Percentiles rank a stretch among this genome's conserved stretches.
phyloP scores from a whole-genome alignment of 352 stramenopile species.

The Pythium graminicola region DNA sequence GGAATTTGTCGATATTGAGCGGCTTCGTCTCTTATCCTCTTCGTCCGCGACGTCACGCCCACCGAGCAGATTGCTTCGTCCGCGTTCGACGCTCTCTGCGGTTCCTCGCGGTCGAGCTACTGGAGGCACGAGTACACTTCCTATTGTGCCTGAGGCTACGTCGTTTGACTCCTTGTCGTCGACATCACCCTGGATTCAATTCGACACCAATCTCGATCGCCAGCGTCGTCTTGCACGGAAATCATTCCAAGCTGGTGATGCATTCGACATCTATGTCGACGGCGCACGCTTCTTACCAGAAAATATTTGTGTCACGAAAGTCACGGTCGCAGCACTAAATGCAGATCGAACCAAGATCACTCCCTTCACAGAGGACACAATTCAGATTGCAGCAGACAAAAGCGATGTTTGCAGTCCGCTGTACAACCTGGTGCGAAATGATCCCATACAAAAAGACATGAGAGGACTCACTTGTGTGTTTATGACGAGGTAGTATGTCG shows the following conservation, averaged over 20 bases:
- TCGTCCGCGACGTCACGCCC: conserved; percentile 12
- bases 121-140: neutral
- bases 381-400: conserved; percentile 20
- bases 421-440: conserved; percentile 44
- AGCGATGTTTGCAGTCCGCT: conserved; percentile 34
- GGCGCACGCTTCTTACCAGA: conserved; percentile 66
- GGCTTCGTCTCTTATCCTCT: conserved; percentile 23
- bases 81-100: conserved; percentile 15
- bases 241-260: conserved; percentile 55
- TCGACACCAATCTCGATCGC: conserved; percentile 34
- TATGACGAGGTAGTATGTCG: conserved; percentile 35
- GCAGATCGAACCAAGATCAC: conserved; percentile 35
- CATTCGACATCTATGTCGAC: conserved; percentile 79
- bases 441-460: neutral
- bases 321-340: conserved; percentile 56
- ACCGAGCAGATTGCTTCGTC: conserved; percentile 6
- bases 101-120: conserved; percentile 9
- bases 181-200: conserved; percentile 21
- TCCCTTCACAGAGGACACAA: conserved; percentile 24
- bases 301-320: conserved; percentile 58
- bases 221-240: conserved; percentile 14
- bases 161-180: conserved; percentile 3
- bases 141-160: conserved; percentile 3
- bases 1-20: conserved; percentile 25
- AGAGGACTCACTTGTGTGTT: neutral